Conservation (phyloP, 768 basidiomycete genomes). For the Amanita inopinata region DNA sequence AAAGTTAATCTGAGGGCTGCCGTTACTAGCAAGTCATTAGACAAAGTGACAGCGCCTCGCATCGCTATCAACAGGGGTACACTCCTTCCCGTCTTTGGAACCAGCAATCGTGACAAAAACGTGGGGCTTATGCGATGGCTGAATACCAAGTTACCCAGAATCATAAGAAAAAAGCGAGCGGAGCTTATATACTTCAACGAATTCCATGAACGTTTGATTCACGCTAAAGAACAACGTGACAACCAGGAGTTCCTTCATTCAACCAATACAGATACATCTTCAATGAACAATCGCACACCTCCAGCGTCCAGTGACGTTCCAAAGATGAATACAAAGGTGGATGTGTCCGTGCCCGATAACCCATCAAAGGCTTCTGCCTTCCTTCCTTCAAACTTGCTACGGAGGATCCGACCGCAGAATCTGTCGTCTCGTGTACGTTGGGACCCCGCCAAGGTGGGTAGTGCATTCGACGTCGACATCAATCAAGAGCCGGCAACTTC, state of each 20-base stretch:
- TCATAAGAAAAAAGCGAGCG: constrained; percentile 38
- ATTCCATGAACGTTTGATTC: constrained; percentile 16
- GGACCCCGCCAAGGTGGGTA: constrained; percentile 6
- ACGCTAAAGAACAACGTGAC: background rate
- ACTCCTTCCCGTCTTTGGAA: constrained; percentile 47
- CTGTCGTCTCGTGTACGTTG: constrained; percentile 1
- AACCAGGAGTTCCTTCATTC: background rate
- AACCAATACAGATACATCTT: background rate
- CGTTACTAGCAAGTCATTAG: constrained; percentile 15
- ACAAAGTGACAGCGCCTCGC: constrained; percentile 35
- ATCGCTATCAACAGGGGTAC: constrained; percentile 47
- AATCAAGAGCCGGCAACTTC: constrained; percentile 10
- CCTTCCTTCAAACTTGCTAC: background rate
- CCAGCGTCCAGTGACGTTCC: no score
- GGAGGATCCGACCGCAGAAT: background rate
- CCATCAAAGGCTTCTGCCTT: background rate
- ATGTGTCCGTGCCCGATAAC: background rate
- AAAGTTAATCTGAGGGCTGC: constrained; percentile 15
- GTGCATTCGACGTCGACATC: constrained; percentile 28
- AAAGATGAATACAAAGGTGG: no score
- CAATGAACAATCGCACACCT: no score
- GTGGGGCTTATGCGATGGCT: constrained; percentile 55
- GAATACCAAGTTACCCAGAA: constrained; percentile 30
- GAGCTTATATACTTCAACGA: constrained; percentile 34
- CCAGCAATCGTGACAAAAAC: constrained; percentile 50